Percentiles rank a stretch among this genome's conserved stretches.
Conservation (phyloP, 768 basidiomycete species). For the Agaricus sinodeliciosus region DNA sequence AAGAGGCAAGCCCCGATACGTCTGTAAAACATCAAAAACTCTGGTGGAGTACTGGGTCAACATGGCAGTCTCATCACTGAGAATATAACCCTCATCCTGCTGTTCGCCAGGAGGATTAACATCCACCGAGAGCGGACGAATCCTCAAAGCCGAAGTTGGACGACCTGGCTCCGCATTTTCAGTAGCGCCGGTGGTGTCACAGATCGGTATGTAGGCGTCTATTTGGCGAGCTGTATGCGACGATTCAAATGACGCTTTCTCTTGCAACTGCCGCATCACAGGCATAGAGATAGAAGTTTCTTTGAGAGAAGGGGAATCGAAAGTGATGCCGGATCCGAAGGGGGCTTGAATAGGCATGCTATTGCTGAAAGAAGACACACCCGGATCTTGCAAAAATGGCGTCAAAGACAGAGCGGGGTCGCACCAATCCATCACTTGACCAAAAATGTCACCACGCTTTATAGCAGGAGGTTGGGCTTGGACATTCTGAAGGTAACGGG, state of each 20-base stretch:
- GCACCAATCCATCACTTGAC: conserved; percentile 60
- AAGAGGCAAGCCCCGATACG: conserved; percentile 68
- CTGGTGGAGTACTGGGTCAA: conserved; percentile 65
- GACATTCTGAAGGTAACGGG: conserved; percentile 29
- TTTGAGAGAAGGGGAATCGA: conserved; percentile 50
- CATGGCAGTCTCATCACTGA: conserved; percentile 39
- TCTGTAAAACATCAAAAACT: conserved; percentile 78
- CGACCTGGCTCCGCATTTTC: conserved; percentile 13
- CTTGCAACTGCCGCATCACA: conserved; percentile 55
- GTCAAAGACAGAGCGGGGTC: conserved; percentile 15
- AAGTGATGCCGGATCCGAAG: conserved; percentile 58
- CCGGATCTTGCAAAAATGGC: conserved; percentile 12
- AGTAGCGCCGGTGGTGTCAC: conserved; percentile 14
- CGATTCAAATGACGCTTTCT: conserved; percentile 87
- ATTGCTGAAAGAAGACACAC: conserved; percentile 3
- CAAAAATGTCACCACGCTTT: conserved; percentile 49
- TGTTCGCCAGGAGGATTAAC: conserved; percentile 9
- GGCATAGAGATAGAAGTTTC: conserved; percentile 35
- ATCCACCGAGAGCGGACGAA: conserved; percentile 6
- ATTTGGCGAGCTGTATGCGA: conserved; percentile 65
- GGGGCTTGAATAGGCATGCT: conserved; percentile 38
- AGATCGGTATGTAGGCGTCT: conserved; percentile 19
- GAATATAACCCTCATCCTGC: conserved; percentile 19
- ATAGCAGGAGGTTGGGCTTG: conserved; percentile 19
- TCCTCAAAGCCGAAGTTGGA: conserved; percentile 23